Evolutionary conservation across 208 protist species (phyloP), one percentile per base, ranked within the genome.

Genomic region (Leptomonas pyrrhocoris): DNA sequence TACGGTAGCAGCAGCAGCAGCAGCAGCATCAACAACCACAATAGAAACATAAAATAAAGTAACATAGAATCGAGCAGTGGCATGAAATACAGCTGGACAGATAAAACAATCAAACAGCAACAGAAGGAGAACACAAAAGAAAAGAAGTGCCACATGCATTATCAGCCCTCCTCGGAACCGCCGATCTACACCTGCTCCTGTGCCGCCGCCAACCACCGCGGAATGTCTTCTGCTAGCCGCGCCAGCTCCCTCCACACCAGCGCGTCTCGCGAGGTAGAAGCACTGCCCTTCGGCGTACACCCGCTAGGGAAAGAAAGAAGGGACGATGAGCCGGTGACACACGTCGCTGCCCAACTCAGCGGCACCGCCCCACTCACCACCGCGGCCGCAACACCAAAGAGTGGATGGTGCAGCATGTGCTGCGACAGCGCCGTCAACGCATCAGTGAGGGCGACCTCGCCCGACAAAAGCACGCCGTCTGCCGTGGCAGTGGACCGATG

Each of bases 331-430:
- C 63, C 51, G 0, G 8, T 54, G 19, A 84, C 53, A 42, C 60
- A 65, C 28, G 51, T 48, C 15, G 58, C 72, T 16, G 68, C 83
- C 78, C 78, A 84, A 8, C 45, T 40, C 23, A 77, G 45, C 36
- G 56, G 48, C 30, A 88, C 71, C 0, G 56, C 68, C 5, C 61
- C 73, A 51, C 68, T 59, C 53, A 73, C 63, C 45, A 80, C 71
- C 19, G 68, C 75, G 21, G 77, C 69, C 15, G 79, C 83, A 16
- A 78, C 60, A 23, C 83, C 83, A 55, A 88, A 84, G 19, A 84
- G 63, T 19, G 79, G 83, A 42, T 80, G 73, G 16, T 43, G 54
- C 51, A 58, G 19, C 56, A 88, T 74, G 45, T 21, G 48, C 31
- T n/a, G 53, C 56, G 34, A 43, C 25, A 46, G 9, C 4, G 38